A percentile compares a stretch with the other conserved stretches of the same genome.
These are phyloP conservation scores for Suhomyces faveliae DNA, from an alignment of 805 yeast genomes.

Conservation along the genomic window DNA sequence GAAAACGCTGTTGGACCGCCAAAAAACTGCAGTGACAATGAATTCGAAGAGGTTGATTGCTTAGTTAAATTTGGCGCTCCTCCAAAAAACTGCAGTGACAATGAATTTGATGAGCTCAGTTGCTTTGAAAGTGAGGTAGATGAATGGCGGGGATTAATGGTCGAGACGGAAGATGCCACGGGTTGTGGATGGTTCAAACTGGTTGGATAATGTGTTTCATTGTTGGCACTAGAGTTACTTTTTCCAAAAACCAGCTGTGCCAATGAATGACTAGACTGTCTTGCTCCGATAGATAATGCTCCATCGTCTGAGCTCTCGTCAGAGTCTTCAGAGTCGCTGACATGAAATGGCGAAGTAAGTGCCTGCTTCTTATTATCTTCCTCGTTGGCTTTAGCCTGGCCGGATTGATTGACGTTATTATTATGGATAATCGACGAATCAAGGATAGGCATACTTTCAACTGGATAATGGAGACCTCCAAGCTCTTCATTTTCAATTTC, in stretches of 20 bases:
- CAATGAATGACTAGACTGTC: constrained; percentile 41
- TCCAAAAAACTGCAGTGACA: constrained; percentile 39
- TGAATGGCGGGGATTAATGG: constrained; percentile 36
- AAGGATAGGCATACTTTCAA: constrained; percentile 26
- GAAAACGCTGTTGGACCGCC: constrained; percentile 9
- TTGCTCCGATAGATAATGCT: constrained; percentile 38
- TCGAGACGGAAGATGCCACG: constrained; percentile 22
- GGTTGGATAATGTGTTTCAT: constrained; percentile 21
- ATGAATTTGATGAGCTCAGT: constrained; percentile 40
- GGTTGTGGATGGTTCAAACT: constrained; percentile 22
- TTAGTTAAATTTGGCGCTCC: constrained; percentile 14
- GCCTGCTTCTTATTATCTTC: constrained; percentile 3
- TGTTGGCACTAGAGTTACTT: constrained; percentile 12
- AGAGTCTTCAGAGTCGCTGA: constrained; percentile 16
- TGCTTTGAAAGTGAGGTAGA: constrained; percentile 39
- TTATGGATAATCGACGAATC: constrained; percentile 16
- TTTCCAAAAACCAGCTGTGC: constrained; percentile 41
- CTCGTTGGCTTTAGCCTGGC: neutral
- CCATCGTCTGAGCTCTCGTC: constrained; percentile 29
- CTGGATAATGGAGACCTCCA: neutral
- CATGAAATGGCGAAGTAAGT: constrained; percentile 8
- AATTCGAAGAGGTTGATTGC: constrained; percentile 10
- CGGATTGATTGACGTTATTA: constrained; percentile 8
- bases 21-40: constrained; percentile 23
- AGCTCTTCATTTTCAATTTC: constrained; percentile 27